Percentiles rank a stretch among this genome's conserved stretches.
Evolutionary conservation across 2,329 filamentous ascomycete species (phyloP).

Genomic region (Pseudogymnoascus sp.): DNA sequence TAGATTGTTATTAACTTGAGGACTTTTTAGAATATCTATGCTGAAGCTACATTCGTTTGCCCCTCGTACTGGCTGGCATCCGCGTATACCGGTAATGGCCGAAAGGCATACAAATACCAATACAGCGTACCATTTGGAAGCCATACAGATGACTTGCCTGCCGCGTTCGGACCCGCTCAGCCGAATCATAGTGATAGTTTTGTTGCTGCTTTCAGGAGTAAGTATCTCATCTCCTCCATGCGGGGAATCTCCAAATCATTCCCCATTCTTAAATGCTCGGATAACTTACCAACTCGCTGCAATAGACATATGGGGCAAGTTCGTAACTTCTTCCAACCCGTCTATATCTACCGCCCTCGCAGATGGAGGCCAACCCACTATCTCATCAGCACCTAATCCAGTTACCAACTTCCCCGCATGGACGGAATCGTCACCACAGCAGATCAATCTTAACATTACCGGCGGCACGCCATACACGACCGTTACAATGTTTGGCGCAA

Average conservation of each 20-base stretch:
- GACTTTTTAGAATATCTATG: slow-evolving; percentile 35
- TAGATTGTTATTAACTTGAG: not conserved
- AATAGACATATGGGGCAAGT: slow-evolving; percentile 16
- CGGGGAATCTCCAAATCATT: no score
- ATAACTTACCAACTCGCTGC: no score
- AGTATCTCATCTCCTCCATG: no score
- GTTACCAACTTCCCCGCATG: not conserved
- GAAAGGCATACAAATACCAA: slow-evolving; percentile 36
- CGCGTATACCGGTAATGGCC: slow-evolving; percentile 31
- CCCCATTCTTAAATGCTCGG: no score
- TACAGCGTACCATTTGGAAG: slow-evolving; percentile 32
- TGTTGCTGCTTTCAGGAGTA: not conserved
- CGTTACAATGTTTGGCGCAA: not conserved
- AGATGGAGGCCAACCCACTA: not conserved
- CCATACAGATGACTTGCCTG: slow-evolving; percentile 30
- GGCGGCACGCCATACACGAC: slow-evolving; percentile 11
- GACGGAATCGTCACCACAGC: not conserved
- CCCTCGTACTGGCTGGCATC: slow-evolving; percentile 44
- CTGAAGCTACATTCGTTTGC: slow-evolving; percentile 46
- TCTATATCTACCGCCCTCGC: not conserved
- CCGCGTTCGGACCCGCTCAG: slow-evolving; percentile 24
- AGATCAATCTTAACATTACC: slow-evolving; percentile 15
- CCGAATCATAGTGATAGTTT: slow-evolving; percentile 14
- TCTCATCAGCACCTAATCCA: not conserved
- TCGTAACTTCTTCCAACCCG: slow-evolving; percentile 15